Evolutionary conservation across 2,329 filamentous ascomycete genomes (phyloP).

Genomic region (Leptographium flavum): DNA sequence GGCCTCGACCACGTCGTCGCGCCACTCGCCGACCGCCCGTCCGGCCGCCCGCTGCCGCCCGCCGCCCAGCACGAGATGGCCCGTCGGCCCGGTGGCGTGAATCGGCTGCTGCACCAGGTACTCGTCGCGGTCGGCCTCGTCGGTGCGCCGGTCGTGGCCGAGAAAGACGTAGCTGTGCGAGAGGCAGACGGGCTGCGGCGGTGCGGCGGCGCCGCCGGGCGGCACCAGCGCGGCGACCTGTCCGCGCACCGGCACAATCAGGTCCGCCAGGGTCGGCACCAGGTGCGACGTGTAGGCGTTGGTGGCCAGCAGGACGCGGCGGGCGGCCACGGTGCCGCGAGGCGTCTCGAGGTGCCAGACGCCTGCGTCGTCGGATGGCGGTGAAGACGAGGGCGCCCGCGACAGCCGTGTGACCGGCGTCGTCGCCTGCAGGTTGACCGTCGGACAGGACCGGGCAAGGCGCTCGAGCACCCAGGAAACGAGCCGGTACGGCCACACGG

Average conservation of each 20-base stretch:
- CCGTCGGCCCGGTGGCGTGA: conserved; percentile 18
- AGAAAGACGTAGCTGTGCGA: conserved; percentile 51
- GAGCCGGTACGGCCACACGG: conserved; percentile 75
- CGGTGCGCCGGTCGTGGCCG: conserved; percentile 17
- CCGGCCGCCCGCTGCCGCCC: conserved; percentile 42
- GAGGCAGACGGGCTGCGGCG: conserved; percentile 17
- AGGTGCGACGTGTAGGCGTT: conserved; percentile 75
- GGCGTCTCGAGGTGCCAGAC: conserved; percentile 51
- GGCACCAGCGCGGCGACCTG: conserved; percentile 55
- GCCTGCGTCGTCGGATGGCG: conserved; percentile 4
- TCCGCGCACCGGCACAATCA: conserved; percentile 66
- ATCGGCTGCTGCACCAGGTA: conserved; percentile 57
- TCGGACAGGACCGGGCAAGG: conserved; percentile 30
- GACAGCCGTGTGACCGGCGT: conserved; percentile 47
- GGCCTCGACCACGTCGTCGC: conserved; percentile 20
- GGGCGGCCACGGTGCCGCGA: conserved; percentile 50
- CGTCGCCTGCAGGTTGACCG: conserved; percentile 62
- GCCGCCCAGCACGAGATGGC: conserved; percentile 57
- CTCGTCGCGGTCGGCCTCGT: conserved; percentile 38
- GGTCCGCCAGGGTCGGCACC: conserved; percentile 50
- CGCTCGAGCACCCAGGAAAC: conserved; percentile 56
- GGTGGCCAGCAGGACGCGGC: conserved; percentile 59
- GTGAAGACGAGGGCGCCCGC: conserved; percentile 9
- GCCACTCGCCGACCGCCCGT: conserved; percentile 25
- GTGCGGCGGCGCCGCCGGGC: conserved; percentile 35